phyloP scores from a whole-genome alignment of 345 rosid genomes.

The Pistacia integerrima region DNA sequence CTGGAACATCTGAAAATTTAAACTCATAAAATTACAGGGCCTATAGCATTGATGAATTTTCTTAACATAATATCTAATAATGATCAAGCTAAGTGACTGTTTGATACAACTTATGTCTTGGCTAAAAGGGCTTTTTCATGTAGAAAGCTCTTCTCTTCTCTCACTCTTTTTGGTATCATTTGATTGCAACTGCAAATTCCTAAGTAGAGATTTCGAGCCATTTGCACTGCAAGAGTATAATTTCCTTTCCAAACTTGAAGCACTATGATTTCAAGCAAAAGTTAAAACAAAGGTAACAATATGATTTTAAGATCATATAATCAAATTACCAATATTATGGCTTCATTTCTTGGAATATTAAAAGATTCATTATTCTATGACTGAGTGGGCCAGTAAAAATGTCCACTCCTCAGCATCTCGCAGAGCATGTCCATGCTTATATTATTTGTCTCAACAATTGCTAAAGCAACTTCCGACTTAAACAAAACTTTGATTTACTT shows the following conservation, averaged over 20 bases:
- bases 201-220: background rate
- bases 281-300: slow-evolving; percentile 1
- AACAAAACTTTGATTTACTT: slow-evolving; percentile 22
- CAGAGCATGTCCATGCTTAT: slow-evolving; percentile 3
- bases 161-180: too few relatives aligned
- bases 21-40: background rate
- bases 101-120: background rate
- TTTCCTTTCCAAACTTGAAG: background rate
- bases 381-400: background rate
- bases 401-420: slow-evolving; percentile 8
- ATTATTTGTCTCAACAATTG: slow-evolving; percentile 2
- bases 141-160: too few relatives aligned
- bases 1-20: background rate
- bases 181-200: background rate
- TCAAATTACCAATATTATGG: background rate
- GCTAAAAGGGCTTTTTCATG: too few relatives aligned
- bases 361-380: background rate
- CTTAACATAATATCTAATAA: background rate
- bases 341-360: background rate
- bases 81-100: slow-evolving; percentile 7
- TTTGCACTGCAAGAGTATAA: background rate
- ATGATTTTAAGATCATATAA: background rate
- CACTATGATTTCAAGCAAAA: background rate
- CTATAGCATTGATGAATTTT: background rate
- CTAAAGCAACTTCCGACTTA: slow-evolving; percentile 4